These are phyloP conservation scores for Prunella vulgaris DNA, from an alignment of 257 asterid species.

Conservation along the genomic window DNA sequence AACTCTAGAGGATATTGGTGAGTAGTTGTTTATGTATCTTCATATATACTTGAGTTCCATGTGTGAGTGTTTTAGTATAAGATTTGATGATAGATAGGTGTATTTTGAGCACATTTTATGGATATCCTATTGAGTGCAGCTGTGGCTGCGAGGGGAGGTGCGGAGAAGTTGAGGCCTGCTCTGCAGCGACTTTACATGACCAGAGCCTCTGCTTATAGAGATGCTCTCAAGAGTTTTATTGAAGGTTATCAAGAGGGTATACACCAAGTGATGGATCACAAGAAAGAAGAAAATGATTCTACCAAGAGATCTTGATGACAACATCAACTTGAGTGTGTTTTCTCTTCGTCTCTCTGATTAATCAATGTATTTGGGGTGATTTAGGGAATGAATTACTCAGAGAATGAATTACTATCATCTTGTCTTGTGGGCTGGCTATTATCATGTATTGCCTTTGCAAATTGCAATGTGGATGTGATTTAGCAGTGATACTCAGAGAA, in stretches of 20 bases:
- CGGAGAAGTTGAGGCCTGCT: slow-evolving; percentile 84
- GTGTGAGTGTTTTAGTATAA: no score
- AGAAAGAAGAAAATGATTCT: slow-evolving; percentile 31
- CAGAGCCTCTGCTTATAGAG: slow-evolving; percentile 83
- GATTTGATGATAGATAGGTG: no score
- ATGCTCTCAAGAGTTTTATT: slow-evolving; percentile 84
- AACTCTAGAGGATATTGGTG: slow-evolving; percentile 87
- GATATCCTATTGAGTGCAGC: slow-evolving; percentile 27
- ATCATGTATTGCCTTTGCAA: no score
- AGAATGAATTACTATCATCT: no score
- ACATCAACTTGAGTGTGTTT: not conserved
- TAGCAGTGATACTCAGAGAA: no score
- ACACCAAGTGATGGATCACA: slow-evolving; percentile 73
- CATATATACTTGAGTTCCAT: not conserved
- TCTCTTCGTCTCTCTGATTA: not conserved
- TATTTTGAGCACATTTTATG: not conserved
- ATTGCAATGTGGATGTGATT: no score
- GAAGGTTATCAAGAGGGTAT: slow-evolving; percentile 93
- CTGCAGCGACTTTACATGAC: slow-evolving; percentile 91
- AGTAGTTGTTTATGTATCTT: slow-evolving; percentile 1
- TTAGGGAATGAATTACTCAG: no score
- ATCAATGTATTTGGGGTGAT: no score
- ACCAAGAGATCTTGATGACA: slow-evolving; percentile 23
- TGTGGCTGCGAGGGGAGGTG: slow-evolving; percentile 92
- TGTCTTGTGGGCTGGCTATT: no score